Evolutionary conservation across 1,139 yeast genomes (phyloP).

Genomic region (Scheffersomyces illinoinensis): DNA sequence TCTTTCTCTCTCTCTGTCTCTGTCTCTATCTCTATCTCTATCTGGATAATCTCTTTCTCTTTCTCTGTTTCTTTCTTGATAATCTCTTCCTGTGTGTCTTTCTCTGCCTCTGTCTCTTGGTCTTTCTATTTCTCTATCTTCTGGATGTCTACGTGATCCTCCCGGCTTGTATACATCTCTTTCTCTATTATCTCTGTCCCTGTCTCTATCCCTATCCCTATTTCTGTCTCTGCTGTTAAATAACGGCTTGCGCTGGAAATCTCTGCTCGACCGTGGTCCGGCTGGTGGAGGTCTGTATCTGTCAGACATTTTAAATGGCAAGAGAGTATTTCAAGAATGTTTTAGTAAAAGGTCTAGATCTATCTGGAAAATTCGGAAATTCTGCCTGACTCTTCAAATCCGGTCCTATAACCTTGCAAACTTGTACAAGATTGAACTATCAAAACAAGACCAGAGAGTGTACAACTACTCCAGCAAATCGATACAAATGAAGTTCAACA

Average conservation of each 20-base stretch:
- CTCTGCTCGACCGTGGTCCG: slow-evolving; percentile 35
- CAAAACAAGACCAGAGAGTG: not conserved
- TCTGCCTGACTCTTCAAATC: not conserved
- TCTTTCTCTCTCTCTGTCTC: slow-evolving; percentile 3
- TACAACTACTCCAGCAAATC: not conserved
- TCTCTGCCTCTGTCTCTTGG: slow-evolving; percentile 6
- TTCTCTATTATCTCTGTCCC: slow-evolving; percentile 5
- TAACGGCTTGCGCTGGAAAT: slow-evolving; percentile 11
- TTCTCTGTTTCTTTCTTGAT: slow-evolving; percentile 1
- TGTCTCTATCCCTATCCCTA: slow-evolving; percentile 2
- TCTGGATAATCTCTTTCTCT: slow-evolving; percentile 15
- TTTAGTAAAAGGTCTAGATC: not conserved
- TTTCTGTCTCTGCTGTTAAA: slow-evolving; percentile 3
- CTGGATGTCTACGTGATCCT: not conserved
- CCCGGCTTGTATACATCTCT: not conserved
- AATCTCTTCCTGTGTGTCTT: slow-evolving; percentile 2
- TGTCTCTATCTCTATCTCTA: not conserved
- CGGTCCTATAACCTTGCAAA: not conserved
- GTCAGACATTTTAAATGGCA: slow-evolving; percentile 34
- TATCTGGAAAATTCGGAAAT: not conserved
- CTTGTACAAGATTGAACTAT: not conserved
- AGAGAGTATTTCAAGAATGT: not conserved
- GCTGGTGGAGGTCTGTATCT: slow-evolving; percentile 44
- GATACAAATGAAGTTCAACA: not conserved
- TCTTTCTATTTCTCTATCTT: too few relatives aligned